These are phyloP conservation scores for Phlebopus sp. DNA, from an alignment of 1,284 basidiomycete genomes.

Conservation along the genomic window DNA sequence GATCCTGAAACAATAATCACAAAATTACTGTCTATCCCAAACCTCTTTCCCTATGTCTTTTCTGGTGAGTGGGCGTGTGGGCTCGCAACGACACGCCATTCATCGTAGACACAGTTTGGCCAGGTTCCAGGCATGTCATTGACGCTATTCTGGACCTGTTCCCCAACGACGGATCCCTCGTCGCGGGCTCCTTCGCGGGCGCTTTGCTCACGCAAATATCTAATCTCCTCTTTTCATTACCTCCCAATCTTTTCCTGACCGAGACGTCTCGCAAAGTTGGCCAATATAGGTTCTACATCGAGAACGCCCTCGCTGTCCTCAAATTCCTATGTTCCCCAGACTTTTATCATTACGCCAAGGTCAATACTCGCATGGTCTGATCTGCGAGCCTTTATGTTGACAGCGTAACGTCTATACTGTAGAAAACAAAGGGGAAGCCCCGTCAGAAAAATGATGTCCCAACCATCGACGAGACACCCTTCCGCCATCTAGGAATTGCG, in stretches of 20 bases:
- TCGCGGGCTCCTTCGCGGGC: constrained; percentile 13
- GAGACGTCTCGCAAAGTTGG: constrained; percentile 15
- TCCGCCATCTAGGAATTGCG: constrained; percentile 23
- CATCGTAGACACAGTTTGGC: constrained; percentile 14
- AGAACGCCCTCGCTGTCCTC: constrained; percentile 18
- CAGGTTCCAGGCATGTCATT: constrained; percentile 11
- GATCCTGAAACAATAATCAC: constrained; percentile 29
- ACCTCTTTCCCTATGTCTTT: constrained; percentile 29
- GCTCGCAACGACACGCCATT: background rate
- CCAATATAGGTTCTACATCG: constrained; percentile 20
- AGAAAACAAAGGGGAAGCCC: constrained; percentile 19
- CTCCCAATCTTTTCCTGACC: constrained; percentile 12
- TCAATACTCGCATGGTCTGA: background rate
- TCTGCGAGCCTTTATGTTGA: constrained; percentile 8
- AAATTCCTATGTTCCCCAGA: constrained; percentile 12
- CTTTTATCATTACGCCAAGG: constrained; percentile 5
- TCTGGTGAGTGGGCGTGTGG: constrained; percentile 19
- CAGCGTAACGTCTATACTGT: constrained; percentile 1
- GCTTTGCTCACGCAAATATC: constrained; percentile 21
- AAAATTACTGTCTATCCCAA: constrained; percentile 25
- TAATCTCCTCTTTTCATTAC: constrained; percentile 19
- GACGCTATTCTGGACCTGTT: constrained; percentile 19
- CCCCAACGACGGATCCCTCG: constrained; percentile 17
- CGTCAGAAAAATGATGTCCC: constrained; percentile 13
- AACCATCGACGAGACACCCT: constrained; percentile 23